Conservation (phyloP, 108 stramenopile species). For the Nitzschia palea region DNA sequence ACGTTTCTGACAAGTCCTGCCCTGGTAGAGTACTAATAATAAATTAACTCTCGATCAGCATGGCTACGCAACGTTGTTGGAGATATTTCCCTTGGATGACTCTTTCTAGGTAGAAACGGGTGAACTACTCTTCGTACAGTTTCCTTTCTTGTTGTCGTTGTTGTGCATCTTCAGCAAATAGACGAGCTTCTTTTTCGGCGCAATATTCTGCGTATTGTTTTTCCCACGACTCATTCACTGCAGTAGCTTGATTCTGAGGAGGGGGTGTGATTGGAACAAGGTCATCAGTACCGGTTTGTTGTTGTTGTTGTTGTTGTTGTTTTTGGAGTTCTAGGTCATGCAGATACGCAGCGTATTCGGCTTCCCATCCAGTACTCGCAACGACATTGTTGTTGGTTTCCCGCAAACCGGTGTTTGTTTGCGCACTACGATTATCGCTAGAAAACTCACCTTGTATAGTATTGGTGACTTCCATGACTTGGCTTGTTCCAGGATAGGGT, state of each 20-base stretch:
- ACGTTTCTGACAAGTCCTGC: slow-evolving; percentile 9
- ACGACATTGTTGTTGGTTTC: background rate
- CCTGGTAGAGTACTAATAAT: slow-evolving; percentile 16
- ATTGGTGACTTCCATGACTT: slow-evolving; percentile 66
- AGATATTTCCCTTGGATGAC: background rate
- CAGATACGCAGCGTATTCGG: slow-evolving; percentile 42
- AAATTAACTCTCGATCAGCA: too few species aligned
- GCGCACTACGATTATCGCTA: background rate
- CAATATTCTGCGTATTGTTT: slow-evolving; percentile 58
- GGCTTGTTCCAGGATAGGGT: slow-evolving; percentile 68
- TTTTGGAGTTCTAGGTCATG: too few species aligned
- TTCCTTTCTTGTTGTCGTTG: background rate
- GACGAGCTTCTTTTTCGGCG: slow-evolving; percentile 38
- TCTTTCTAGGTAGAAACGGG: background rate
- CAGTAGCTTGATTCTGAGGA: background rate
- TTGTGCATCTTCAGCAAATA: slow-evolving; percentile 20
- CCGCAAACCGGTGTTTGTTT: background rate
- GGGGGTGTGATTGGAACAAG: background rate
- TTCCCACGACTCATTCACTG: slow-evolving; percentile 49
- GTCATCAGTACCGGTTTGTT: background rate
- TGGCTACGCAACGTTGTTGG: background rate
- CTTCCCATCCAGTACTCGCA: slow-evolving; percentile 37
- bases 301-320: background rate
- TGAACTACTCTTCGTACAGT: background rate
- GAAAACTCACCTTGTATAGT: background rate